Conservation (phyloP, 2,329 filamentous ascomycete genomes). For the Davidsoniella australis region DNA sequence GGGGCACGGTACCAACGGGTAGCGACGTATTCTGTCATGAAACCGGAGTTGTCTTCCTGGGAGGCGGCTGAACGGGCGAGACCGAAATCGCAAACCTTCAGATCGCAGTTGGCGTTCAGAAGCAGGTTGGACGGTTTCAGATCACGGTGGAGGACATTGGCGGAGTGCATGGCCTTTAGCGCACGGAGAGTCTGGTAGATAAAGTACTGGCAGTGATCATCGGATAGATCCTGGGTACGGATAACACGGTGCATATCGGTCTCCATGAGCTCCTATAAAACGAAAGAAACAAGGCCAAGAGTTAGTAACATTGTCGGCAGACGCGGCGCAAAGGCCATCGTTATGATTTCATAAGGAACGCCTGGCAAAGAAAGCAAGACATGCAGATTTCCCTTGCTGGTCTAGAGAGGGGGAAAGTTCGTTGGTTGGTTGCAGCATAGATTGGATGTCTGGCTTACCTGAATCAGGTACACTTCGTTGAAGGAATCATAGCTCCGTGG, state of each 20-base stretch:
- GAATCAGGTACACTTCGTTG: slow-evolving; percentile 95
- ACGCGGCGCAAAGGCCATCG: no score
- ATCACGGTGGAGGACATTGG: slow-evolving; percentile 93
- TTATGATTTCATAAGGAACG: not conserved
- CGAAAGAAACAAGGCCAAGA: not conserved
- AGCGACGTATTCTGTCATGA: slow-evolving; percentile 99
- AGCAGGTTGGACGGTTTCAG: slow-evolving; percentile 94
- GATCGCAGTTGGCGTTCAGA: slow-evolving; percentile 93
- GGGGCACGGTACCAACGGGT: slow-evolving; percentile 98
- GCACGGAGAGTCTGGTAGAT: slow-evolving; percentile 98
- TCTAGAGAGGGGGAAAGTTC: not conserved
- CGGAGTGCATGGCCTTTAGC: slow-evolving; percentile 97
- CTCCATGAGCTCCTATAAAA: slow-evolving; percentile 79
- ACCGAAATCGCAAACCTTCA: slow-evolving; percentile 98
- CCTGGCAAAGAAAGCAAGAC: no score
- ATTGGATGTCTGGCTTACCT: slow-evolving; percentile 37
- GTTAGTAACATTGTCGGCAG: no score
- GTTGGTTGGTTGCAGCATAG: not conserved
- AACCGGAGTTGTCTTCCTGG: slow-evolving; percentile 98
- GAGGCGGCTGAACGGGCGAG: slow-evolving; percentile 89
- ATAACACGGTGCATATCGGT: slow-evolving; percentile 99
- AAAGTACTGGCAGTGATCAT: slow-evolving; percentile 99
- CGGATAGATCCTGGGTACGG: slow-evolving; percentile 91
- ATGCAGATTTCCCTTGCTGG: no score
- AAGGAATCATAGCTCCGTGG: slow-evolving; percentile 91